These are phyloP conservation scores for Neurospora tetraspora DNA, from an alignment of 495 filamentous ascomycete species.

Conservation along the genomic window DNA sequence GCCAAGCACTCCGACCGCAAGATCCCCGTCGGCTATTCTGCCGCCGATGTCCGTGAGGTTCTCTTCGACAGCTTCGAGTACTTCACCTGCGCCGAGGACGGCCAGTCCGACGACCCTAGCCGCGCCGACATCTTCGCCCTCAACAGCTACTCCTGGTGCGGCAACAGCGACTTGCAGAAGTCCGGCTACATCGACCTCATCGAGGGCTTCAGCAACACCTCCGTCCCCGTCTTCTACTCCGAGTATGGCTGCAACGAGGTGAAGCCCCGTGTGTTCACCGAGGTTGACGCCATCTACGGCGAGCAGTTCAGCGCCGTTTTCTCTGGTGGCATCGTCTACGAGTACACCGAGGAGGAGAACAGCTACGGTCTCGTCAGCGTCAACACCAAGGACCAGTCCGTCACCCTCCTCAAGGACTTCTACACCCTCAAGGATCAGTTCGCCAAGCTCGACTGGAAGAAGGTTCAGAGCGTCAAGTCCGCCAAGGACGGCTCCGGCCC, in stretches of 20 bases:
- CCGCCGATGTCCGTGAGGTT: constrained; percentile 76
- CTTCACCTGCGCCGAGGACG: constrained; percentile 66
- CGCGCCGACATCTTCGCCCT: constrained; percentile 81
- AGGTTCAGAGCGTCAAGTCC: constrained; percentile 47
- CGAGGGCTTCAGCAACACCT: constrained; percentile 56
- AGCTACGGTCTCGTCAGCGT: constrained; percentile 71
- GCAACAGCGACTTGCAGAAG: constrained; percentile 57
- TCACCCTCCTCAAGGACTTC: constrained; percentile 60
- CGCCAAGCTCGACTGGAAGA: constrained; percentile 57
- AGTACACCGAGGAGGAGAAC: constrained; percentile 63
- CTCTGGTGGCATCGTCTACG: constrained; percentile 83
- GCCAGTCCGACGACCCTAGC: constrained; percentile 52
- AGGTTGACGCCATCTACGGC: constrained; percentile 73
- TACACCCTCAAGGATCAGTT: constrained; percentile 65
- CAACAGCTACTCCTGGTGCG: constrained; percentile 96
- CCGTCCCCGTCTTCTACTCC: constrained; percentile 88
- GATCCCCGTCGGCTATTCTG: constrained; percentile 53
- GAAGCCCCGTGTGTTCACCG: constrained; percentile 69
- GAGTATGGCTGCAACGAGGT: constrained; percentile 91
- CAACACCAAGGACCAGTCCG: constrained; percentile 49
- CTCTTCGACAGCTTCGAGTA: constrained; percentile 75
- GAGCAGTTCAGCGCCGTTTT: constrained; percentile 66
- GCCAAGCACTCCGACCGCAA: constrained; percentile 30
- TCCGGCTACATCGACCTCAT: constrained; percentile 66
- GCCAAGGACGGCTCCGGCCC: constrained; percentile 36